phyloP scores from a whole-genome alignment of 148 eudicot genomes.

The Rhododendron simsii region DNA sequence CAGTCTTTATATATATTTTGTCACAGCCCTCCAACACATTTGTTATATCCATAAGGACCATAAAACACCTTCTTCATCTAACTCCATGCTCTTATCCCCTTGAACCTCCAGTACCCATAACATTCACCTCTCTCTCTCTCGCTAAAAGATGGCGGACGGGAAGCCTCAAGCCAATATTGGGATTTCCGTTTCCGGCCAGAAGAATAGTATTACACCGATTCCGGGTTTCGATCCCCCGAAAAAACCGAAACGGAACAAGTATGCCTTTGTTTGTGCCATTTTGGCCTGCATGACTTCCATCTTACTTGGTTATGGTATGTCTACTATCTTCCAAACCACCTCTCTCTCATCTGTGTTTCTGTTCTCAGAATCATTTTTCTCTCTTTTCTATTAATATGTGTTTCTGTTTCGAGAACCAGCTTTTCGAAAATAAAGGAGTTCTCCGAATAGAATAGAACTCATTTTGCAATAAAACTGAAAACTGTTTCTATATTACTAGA shows the following conservation, averaged over 20 bases:
- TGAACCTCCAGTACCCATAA: too few species aligned
- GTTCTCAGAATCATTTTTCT: background rate
- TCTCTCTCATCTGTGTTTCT: background rate
- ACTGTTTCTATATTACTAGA: too few species aligned
- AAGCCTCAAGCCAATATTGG: slow-evolving; percentile 2
- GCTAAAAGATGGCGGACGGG: slow-evolving; percentile 11
- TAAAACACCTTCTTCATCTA: background rate
- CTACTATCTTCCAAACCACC: background rate
- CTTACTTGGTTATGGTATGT: slow-evolving; percentile 49
- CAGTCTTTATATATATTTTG: background rate
- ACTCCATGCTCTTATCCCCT: background rate
- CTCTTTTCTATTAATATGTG: background rate
- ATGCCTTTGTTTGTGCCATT: slow-evolving; percentile 39
- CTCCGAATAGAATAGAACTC: too few species aligned
- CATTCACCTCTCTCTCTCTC: background rate
- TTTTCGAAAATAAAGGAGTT: too few species aligned
- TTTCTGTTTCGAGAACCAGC: too few species aligned
- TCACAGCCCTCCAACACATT: background rate
- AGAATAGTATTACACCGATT: background rate
- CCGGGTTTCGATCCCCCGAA: slow-evolving; percentile 22
- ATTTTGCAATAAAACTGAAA: too few species aligned
- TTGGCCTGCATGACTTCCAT: slow-evolving; percentile 51
- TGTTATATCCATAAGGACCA: too few species aligned
- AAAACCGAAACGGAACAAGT: slow-evolving; percentile 40
- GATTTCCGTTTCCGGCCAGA: slow-evolving; percentile 3